A percentile compares a stretch with the other conserved stretches of the same genome.
phyloP scores from a whole-genome alignment of 2,329 filamentous ascomycete species.

The Coniosporium tulheliwenetii region DNA sequence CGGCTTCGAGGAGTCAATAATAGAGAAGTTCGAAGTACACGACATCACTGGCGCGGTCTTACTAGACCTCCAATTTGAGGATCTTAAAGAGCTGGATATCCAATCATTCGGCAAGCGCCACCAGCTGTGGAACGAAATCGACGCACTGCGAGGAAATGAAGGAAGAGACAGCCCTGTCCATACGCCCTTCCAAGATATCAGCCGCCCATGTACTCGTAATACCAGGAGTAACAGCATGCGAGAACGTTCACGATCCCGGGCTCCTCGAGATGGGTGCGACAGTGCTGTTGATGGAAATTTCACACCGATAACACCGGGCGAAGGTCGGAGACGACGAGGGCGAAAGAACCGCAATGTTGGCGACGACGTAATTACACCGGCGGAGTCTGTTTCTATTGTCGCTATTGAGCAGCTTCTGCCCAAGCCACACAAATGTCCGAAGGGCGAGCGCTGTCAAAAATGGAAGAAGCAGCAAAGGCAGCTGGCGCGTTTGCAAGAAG shows the following conservation, averaged over 20 bases:
- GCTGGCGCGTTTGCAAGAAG: conserved; percentile 57
- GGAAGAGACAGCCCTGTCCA: conserved; percentile 24
- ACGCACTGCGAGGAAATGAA: conserved; percentile 41
- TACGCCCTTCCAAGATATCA: conserved; percentile 32
- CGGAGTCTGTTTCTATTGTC: conserved; percentile 79
- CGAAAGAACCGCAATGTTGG: conserved; percentile 17
- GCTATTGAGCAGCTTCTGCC: conserved; percentile 82
- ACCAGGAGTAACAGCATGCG: conserved; percentile 11
- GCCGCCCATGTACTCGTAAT: conserved; percentile 24
- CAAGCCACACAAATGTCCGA: conserved; percentile 69
- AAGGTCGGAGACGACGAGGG: conserved; percentile 20
- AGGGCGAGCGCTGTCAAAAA: conserved; percentile 73
- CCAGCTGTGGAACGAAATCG: conserved; percentile 66
- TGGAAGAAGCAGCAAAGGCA: conserved; percentile 67
- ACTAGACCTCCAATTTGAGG: conserved; percentile 82
- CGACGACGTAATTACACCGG: conserved; percentile 57
- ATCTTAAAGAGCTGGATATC: conserved; percentile 67
- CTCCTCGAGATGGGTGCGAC: conserved; percentile 3
- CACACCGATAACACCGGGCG: conserved; percentile 16
- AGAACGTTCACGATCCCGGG: conserved; percentile 44
- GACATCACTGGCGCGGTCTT: conserved; percentile 83
- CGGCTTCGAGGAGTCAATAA: conserved; percentile 60
- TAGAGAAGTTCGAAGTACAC: conserved; percentile 77
- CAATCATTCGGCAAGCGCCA: conserved; percentile 68
- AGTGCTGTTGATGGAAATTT: conserved; percentile 8